Conservation (phyloP, 2,329 filamentous ascomycete genomes). For the Fusarium anthophilum region DNA sequence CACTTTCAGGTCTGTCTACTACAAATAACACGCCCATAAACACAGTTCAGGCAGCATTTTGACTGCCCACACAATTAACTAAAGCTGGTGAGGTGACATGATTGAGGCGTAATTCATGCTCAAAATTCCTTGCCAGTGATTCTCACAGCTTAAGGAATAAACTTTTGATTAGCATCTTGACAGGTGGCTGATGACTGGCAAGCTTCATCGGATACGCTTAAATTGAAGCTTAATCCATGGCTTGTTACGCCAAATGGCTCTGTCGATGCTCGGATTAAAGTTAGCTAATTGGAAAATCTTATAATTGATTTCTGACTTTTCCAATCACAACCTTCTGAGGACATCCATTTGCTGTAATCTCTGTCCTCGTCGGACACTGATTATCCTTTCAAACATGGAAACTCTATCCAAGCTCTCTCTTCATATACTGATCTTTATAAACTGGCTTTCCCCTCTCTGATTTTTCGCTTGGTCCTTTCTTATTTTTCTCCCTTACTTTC, state of each 20-base stretch:
- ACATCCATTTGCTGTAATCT: not conserved
- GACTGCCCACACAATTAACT: not conserved
- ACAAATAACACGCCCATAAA: not conserved
- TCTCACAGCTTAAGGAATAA: too few relatives aligned
- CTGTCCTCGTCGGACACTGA: not conserved
- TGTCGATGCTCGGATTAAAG: not conserved
- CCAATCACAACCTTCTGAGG: too few relatives aligned
- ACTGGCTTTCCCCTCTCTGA: not conserved
- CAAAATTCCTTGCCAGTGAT: not conserved
- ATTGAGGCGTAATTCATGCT: accelerated
- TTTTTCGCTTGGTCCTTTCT: too few relatives aligned
- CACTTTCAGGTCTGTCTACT: not conserved
- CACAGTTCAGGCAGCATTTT: not conserved
- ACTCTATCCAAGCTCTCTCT: not conserved
- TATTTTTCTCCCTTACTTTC: too few relatives aligned
- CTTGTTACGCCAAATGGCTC: accelerated
- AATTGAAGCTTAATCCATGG: not conserved
- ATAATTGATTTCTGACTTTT: not conserved
- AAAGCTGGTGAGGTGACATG: not conserved
- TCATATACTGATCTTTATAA: not conserved
- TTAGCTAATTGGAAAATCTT: accelerated
- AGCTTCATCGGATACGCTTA: not conserved
- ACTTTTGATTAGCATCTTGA: not conserved
- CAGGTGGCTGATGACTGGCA: too few relatives aligned
- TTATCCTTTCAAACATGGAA: not conserved